phyloP scores from a whole-genome alignment of 2,329 filamentous ascomycete species.

The Podosphaera xanthii region DNA sequence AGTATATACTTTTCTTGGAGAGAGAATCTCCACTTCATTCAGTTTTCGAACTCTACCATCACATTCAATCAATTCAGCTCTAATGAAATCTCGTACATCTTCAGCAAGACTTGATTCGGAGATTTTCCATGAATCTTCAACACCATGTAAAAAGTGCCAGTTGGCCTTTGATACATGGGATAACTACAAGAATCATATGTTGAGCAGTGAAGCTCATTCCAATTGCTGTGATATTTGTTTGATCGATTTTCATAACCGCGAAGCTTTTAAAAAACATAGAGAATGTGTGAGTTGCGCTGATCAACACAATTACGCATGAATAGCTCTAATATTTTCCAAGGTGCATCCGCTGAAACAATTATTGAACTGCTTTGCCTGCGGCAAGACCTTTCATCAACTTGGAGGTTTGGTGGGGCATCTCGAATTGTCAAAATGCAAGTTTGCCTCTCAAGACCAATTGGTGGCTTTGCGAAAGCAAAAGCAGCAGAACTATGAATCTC shows the following conservation, averaged over 20 bases:
- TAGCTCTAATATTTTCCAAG: not conserved
- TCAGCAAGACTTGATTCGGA: too few species aligned
- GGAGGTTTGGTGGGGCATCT: conserved; percentile 9
- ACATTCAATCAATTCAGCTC: too few species aligned
- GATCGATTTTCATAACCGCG: not conserved
- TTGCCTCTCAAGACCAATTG: conserved; percentile 1
- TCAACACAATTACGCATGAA: not conserved
- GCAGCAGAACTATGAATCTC: not conserved
- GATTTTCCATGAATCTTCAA: too few species aligned
- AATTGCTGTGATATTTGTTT: conserved; percentile 1
- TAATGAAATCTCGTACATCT: too few species aligned
- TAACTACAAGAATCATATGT: not conserved
- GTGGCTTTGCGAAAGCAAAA: conserved; percentile 2
- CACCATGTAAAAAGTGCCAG: too few species aligned
- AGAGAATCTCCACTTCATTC: too few species aligned
- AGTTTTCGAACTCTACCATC: too few species aligned
- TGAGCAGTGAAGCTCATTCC: not conserved
- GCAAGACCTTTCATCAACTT: conserved; percentile 6
- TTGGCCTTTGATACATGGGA: not conserved
- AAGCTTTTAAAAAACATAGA: not conserved
- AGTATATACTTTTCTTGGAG: too few species aligned
- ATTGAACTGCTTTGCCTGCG: conserved; percentile 7
- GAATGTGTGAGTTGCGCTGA: not conserved
- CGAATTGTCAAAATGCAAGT: conserved; percentile 6
- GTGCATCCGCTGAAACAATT: conserved; percentile 5